Evolutionary conservation across 176 grass and related monocot species (phyloP), one percentile per base, ranked within the genome.

Genomic region (Miscanthus lutarioriparius): DNA sequence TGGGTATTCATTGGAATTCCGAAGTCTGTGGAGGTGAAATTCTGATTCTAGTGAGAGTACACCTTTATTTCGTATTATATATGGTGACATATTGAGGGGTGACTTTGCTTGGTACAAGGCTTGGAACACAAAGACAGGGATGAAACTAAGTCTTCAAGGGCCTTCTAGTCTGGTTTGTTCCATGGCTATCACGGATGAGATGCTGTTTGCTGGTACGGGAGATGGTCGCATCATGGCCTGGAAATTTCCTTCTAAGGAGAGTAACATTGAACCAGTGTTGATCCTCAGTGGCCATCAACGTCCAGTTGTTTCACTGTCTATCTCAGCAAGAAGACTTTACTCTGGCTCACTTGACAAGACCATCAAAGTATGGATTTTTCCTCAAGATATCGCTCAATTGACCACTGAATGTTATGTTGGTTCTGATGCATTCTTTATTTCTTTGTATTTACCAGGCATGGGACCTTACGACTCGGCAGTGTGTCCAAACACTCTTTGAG

Each of bases 291-390:
- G 82, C 12, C 82, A 85, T 76, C 63, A 70, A 32, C 88, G 45
- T 14, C 73, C 61, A 9, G 88, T 89, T 23, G 71, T 89, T 81
- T 86, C 83, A 33, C 64, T 89, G 8, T 61, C 82, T 54, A 27
- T 82, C 53, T 85, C 88, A 0, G 25, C 40, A 35, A 77, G 71
- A 53, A 89, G 32, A 26, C 78, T 85, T 77, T 89, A 81, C 64
- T 89, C 87, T 71, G 78, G 78, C 8, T 89, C 88, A 86, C 49
- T 81, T 70, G 88, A 89, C 64, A 89, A 86, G 41, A 86, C 83
- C 35, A 86, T 86, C 53, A 86, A 70, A 82, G 83, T 89, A 81
- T 0, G 83, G 1, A 73, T 66, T 73, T n/a, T n/a, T 73, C 3
- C 43, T 13, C 26, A 73, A 35, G 16, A 43, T 8, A 26, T 9